phyloP scores from a whole-genome alignment of 257 asterid species.

The Knoxia roxburghii region DNA sequence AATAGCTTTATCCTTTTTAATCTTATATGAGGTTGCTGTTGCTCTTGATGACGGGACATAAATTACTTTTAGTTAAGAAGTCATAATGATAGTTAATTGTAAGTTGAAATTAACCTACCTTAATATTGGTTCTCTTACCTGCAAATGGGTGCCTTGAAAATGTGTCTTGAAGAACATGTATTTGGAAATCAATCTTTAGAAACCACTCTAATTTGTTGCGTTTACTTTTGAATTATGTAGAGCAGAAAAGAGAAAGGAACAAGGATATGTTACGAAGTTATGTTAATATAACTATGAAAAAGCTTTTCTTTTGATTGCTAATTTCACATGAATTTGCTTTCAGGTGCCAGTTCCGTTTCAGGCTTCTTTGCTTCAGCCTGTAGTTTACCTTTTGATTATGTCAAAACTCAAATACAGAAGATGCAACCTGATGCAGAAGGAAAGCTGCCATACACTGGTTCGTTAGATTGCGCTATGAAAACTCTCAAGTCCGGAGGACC shows the following conservation, averaged over 20 bases:
- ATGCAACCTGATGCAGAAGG: constrained; percentile 94
- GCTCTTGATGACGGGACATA: too few relatives aligned
- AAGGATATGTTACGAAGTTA: neutral
- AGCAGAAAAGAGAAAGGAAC: neutral
- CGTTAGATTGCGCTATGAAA: constrained; percentile 70
- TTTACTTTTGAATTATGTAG: neutral
- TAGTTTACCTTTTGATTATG: constrained; percentile 91
- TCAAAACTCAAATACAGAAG: constrained; percentile 92
- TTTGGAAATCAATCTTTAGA: neutral
- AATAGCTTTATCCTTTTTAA: too few relatives aligned
- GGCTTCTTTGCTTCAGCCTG: constrained; percentile 93
- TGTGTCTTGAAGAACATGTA: neutral
- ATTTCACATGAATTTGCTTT: constrained; percentile 12
- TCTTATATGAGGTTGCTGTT: neutral
- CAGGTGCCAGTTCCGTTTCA: constrained; percentile 85
- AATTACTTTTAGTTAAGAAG: neutral
- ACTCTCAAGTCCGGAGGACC: constrained; percentile 83
- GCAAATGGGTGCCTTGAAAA: neutral
- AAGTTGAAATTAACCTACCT: neutral
- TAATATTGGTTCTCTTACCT: neutral
- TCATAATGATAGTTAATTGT: neutral
- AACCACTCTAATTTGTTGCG: neutral
- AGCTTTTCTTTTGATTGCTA: neutral
- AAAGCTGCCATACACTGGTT: constrained; percentile 76
- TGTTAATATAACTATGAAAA: neutral